Base-by-base conservation (phyloP, 2,329 filamentous ascomycete genomes). In the Intubia oerlemansii region DNA sequence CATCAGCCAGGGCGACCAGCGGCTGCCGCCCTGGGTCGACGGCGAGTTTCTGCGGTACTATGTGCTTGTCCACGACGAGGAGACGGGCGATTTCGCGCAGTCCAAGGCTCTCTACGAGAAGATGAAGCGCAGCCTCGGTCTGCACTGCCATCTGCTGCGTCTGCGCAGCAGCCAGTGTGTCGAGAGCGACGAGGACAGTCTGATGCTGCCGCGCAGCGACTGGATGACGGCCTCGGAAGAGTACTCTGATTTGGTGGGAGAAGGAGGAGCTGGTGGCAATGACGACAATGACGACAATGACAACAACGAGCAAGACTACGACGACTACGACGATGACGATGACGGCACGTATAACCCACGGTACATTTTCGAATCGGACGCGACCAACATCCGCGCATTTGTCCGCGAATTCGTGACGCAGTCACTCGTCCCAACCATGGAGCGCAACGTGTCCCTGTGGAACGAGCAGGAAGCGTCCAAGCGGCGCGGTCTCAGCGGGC, bases 81-180 rank as follows among this genome's bases (percentile, higher is more conserved):
- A 98, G 45, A 71, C 70, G 35, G 85, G 92, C 44, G 84, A 98
- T 45, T 91, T 95, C 35, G 68, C 69, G 21, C 77, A 82, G 50
- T 91, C 84, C 10, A 85, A 85, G 49, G 67, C 71, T 12, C 58
- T 95, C 17, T 98, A 92, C 49, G 88, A 98, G 41, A 81, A 93
- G 49, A 98, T 98, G 90, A 98, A 95, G 52, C 71, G 88, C n/a
- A 81, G 93, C 51, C 80, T 98, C 38, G 88, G 88, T 2, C 57
- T 95, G 27, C 84, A 98, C 50, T 98, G 88, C 45, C 88, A 98
- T 50, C 59, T 98, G 9, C 58, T 98, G 19, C 62, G 90, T 37
- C 56, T 98, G 28, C 67, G 85, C 40, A 90, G 80, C 42, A 76
- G 70, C 21, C 77, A 82, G 44, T 85, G 81, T 47, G 73, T 80